These are phyloP conservation scores for Dalechampia spathulata DNA, from an alignment of 441 rosid genomes.

Conservation along the genomic window DNA sequence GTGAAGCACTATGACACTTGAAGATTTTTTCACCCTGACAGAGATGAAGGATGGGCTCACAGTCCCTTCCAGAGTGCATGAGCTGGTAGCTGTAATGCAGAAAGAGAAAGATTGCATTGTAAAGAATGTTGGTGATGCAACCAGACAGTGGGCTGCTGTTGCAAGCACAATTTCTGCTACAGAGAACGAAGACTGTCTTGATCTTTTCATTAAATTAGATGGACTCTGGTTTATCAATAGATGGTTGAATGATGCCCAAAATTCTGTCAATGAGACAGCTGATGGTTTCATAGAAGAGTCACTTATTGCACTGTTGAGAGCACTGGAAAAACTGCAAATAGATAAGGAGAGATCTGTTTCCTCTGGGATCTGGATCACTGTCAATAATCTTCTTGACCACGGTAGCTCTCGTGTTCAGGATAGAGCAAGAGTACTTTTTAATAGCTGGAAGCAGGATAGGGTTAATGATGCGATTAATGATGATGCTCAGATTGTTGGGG, in stretches of 20 bases:
- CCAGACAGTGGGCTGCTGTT: conserved; percentile 91
- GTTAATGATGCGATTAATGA: conserved; percentile 25
- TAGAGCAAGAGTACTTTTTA: conserved; percentile 55
- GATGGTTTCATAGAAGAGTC: conserved; percentile 69
- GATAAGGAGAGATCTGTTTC: conserved; percentile 57
- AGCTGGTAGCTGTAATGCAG: conserved; percentile 68
- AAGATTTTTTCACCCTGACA: conserved; percentile 84
- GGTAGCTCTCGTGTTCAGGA: conserved; percentile 57
- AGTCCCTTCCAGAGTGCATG: conserved; percentile 66
- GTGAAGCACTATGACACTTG: conserved; percentile 74
- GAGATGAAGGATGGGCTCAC: conserved; percentile 96
- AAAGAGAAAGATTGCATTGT: conserved; percentile 53
- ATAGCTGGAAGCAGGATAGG: conserved; percentile 52
- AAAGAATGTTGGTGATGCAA: conserved; percentile 67
- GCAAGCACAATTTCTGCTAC: conserved; percentile 81
- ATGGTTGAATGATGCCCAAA: conserved; percentile 74
- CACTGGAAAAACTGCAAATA: conserved; percentile 68
- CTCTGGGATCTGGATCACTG: conserved; percentile 72
- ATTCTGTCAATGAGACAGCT: conserved; percentile 32
- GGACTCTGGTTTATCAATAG: conserved; percentile 69
- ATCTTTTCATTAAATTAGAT: conserved; percentile 78
- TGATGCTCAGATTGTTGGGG: conserved; percentile 31
- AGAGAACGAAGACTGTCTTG: conserved; percentile 82
- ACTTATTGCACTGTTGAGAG: conserved; percentile 57
- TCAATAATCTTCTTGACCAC: conserved; percentile 66